Conservation (phyloP, 352 stramenopile genomes). For the Phytophthora crassamura region DNA sequence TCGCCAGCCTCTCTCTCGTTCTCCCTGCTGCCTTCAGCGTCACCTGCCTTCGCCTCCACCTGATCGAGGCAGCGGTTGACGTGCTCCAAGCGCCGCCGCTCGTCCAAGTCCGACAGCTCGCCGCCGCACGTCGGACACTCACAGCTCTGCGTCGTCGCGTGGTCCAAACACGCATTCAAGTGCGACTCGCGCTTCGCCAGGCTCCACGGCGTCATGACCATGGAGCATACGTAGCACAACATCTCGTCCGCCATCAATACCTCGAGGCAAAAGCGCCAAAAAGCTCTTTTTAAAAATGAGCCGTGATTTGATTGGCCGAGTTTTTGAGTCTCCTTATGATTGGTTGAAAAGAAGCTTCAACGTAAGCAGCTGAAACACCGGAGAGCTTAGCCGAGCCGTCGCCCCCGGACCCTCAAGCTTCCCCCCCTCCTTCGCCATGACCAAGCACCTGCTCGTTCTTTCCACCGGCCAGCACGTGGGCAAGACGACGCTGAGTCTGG, state of each 20-base stretch:
- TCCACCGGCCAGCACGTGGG: conserved; percentile 97
- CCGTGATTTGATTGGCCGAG: background rate
- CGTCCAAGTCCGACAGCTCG: conserved; percentile 69
- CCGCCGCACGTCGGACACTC: conserved; percentile 66
- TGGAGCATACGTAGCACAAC: conserved; percentile 64
- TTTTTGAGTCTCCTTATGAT: background rate
- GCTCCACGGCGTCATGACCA: conserved; percentile 60
- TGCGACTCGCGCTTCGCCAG: conserved; percentile 64
- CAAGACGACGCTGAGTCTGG: conserved; percentile 97
- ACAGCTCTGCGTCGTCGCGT: conserved; percentile 34
- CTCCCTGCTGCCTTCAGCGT: background rate
- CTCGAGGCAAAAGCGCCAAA: background rate
- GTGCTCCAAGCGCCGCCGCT: conserved; percentile 70
- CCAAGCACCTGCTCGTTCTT: conserved; percentile 84
- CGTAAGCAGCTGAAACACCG: conserved; percentile 28
- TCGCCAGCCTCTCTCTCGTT: background rate
- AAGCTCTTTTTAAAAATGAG: background rate
- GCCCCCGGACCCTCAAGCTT: background rate
- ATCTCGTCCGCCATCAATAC: conserved; percentile 19
- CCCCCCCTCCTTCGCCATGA: conserved; percentile 32
- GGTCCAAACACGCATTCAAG: conserved; percentile 82
- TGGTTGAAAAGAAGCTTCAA: conserved; percentile 22
- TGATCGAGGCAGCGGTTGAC: conserved; percentile 75
- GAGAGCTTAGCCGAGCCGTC: background rate
- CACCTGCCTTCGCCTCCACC: background rate